Evolutionary conservation across 2,329 filamentous ascomycete genomes (phyloP).

Genomic region (Neonectria punicea): DNA sequence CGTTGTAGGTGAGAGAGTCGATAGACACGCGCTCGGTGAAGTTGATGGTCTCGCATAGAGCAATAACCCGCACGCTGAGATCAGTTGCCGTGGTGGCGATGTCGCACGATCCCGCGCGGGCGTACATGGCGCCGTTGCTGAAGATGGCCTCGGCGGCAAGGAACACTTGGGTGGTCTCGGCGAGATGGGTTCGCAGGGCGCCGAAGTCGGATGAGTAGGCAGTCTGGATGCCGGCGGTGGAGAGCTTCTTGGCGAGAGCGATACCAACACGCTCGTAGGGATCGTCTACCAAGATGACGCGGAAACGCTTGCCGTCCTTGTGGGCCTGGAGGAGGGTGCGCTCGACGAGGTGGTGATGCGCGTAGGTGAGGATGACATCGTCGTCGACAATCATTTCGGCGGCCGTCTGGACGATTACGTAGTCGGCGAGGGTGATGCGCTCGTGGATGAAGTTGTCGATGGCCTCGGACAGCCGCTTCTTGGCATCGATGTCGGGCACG

Average conservation of each 20-base stretch:
- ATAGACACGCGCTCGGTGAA: conserved; percentile 87
- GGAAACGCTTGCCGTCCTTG: conserved; percentile 76
- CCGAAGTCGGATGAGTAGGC: conserved; percentile 83
- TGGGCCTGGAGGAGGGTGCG: conserved; percentile 81
- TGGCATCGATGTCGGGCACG: conserved; percentile 82
- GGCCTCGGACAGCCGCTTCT: conserved; percentile 78
- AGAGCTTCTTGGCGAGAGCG: conserved; percentile 74
- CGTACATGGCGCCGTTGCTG: conserved; percentile 91
- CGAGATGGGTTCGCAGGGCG: conserved; percentile 78
- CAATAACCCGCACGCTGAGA: conserved; percentile 81
- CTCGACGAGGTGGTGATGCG: conserved; percentile 86
- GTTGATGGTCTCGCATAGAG: conserved; percentile 94
- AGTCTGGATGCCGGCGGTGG: conserved; percentile 76
- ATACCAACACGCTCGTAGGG: conserved; percentile 64
- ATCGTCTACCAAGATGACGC: conserved; percentile 85
- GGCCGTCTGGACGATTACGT: conserved; percentile 83
- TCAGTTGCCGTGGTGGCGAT: conserved; percentile 85
- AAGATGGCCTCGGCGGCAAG: conserved; percentile 96
- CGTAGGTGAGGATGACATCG: conserved; percentile 88
- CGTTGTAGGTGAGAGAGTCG: conserved; percentile 94
- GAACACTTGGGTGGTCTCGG: conserved; percentile 75
- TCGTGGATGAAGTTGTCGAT: conserved; percentile 94
- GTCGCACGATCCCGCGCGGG: conserved; percentile 85
- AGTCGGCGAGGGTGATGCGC: conserved; percentile 86
- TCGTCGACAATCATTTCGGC: conserved; percentile 79